Conservation (phyloP, 1,284 basidiomycete species). For the Puccinia brachypodii region DNA sequence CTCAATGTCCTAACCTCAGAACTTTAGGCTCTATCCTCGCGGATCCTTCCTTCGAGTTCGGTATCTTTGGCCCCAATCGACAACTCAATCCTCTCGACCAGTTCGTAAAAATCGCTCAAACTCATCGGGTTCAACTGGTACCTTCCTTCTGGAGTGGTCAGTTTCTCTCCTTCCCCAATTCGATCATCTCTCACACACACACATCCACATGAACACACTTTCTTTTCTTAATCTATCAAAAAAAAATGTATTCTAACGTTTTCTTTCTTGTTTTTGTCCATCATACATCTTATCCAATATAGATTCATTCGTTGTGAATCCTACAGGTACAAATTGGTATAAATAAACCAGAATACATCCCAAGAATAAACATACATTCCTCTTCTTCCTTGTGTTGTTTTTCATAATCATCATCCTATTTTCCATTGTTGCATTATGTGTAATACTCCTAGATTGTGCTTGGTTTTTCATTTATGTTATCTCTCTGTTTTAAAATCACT, state of each 20-base stretch:
- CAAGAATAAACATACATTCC: not conserved
- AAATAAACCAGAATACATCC: too few relatives aligned
- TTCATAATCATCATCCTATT: too few relatives aligned
- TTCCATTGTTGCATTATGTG: too few relatives aligned
- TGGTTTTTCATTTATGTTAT: too few relatives aligned
- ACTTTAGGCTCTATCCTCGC: slow-evolving; percentile 17
- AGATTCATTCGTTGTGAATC: slow-evolving; percentile 24
- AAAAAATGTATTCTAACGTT: not conserved
- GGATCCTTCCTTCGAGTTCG: slow-evolving; percentile 23
- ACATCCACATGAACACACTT: not conserved
- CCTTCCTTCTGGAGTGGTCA: slow-evolving; percentile 33
- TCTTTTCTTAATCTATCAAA: not conserved
- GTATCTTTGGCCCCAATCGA: slow-evolving; percentile 19
- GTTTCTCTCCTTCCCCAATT: not conserved
- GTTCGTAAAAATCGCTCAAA: not conserved
- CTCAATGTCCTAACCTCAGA: slow-evolving; percentile 34
- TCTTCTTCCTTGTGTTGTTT: not conserved
- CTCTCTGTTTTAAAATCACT: too few relatives aligned
- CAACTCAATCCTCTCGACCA: not conserved
- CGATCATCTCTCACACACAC: not conserved
- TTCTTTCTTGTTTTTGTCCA: not conserved
- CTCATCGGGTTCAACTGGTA: not conserved
- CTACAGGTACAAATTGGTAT: slow-evolving; percentile 21
- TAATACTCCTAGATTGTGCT: too few relatives aligned
- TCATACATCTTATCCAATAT: not conserved